Evolutionary conservation across 805 yeast species (phyloP).

Genomic region (Candida gorgasii): DNA sequence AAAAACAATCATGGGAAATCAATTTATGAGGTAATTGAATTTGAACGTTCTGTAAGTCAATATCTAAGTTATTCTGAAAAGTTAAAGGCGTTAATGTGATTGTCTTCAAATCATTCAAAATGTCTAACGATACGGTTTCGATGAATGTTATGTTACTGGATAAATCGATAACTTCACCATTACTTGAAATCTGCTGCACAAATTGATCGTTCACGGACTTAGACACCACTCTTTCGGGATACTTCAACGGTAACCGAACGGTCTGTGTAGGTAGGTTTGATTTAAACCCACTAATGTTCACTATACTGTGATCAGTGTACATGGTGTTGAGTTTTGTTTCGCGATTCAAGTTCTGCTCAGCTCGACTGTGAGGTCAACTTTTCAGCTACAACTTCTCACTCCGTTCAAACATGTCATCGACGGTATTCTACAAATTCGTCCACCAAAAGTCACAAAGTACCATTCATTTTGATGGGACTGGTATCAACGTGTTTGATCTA

Average conservation of each 20-base stretch:
- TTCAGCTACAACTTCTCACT: background rate
- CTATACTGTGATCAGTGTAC: background rate
- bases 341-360: too few relatives aligned
- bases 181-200: constrained; percentile 17
- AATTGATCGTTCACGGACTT: constrained; percentile 25
- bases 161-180: constrained; percentile 27
- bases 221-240: background rate
- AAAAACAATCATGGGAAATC: constrained; percentile 18
- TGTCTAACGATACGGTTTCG: constrained; percentile 30
- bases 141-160: constrained; percentile 21
- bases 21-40: constrained; percentile 28
- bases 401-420: constrained; percentile 73
- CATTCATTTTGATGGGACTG: constrained; percentile 92
- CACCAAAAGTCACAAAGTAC: constrained; percentile 81
- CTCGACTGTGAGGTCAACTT: too few relatives aligned
- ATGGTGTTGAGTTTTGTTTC: background rate
- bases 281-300: constrained; percentile 12
- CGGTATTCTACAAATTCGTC: constrained; percentile 80
- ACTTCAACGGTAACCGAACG: constrained; percentile 17
- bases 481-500: constrained; percentile 90
- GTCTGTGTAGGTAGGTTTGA: constrained; percentile 7
- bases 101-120: constrained; percentile 32
- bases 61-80: constrained; percentile 30
- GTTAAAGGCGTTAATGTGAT: constrained; percentile 42
- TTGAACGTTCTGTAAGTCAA: constrained; percentile 34